phyloP scores from a whole-genome alignment of 2,329 filamentous ascomycete genomes.

The Arthrobotrys megalospora region DNA sequence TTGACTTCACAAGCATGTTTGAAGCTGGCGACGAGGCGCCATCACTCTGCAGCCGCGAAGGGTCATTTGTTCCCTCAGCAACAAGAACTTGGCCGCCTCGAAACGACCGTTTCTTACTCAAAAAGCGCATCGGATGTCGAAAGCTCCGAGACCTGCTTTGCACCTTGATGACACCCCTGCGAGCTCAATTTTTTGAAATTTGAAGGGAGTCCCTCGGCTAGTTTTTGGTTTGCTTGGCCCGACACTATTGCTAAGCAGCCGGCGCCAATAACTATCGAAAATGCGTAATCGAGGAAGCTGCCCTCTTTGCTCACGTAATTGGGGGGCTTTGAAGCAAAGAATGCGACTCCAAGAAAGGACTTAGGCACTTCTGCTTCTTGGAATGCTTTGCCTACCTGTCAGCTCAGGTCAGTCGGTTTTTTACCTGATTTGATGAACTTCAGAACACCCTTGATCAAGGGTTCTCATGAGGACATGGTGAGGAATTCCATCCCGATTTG shows the following conservation, averaged over 20 bases:
- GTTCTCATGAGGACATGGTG: conserved; percentile 15
- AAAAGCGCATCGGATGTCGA: conserved; percentile 49
- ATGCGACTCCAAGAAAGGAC: conserved; percentile 34
- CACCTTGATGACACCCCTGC: conserved; percentile 44
- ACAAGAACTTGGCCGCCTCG: conserved; percentile 35
- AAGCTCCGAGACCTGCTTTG: conserved; percentile 51
- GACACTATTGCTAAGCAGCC: conserved; percentile 37
- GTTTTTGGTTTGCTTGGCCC: conserved; percentile 49
- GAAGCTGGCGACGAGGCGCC: background rate
- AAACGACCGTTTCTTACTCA: conserved; percentile 24
- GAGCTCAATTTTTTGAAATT: conserved; percentile 53
- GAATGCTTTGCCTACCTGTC: conserved; percentile 25
- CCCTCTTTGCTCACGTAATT: conserved; percentile 55
- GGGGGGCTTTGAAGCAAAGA: conserved; percentile 17
- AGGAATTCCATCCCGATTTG: conserved; percentile 49
- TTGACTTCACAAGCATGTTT: conserved; percentile 1
- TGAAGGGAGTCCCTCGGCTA: conserved; percentile 40
- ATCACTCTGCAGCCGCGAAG: conserved; percentile 1
- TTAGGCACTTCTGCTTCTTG: conserved; percentile 22
- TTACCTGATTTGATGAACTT: conserved; percentile 25
- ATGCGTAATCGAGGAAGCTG: conserved; percentile 32
- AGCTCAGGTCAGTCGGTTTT: conserved; percentile 16
- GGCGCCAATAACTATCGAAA: conserved; percentile 42
- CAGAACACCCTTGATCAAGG: conserved; percentile 16
- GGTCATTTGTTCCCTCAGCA: conserved; percentile 48